Conservation (phyloP, 495 filamentous ascomycete species). For the Aspergillus cavernicola region DNA sequence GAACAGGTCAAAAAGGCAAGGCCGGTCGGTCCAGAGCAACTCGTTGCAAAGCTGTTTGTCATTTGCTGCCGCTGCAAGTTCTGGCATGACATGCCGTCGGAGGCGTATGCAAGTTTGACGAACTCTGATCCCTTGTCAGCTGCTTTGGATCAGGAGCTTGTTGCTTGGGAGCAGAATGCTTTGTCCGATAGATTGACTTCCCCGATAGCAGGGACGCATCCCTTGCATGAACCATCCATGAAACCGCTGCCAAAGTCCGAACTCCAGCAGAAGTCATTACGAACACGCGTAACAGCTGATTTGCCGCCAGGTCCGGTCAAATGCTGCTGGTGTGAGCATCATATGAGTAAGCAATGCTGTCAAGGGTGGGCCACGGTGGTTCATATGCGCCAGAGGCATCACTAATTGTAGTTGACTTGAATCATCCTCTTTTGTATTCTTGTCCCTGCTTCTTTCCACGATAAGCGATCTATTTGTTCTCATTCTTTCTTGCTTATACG, state of each 20-base stretch:
- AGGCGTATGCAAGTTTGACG: conserved; percentile 58
- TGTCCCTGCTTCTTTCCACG: not conserved
- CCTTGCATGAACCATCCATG: not conserved
- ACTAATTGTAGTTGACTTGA: conserved; percentile 29
- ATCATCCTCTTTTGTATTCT: not conserved
- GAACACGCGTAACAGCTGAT: not conserved
- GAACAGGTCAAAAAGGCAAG: conserved; percentile 20
- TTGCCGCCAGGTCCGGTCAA: conserved; percentile 53
- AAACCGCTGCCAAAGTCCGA: not conserved
- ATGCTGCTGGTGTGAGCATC: conserved; percentile 77
- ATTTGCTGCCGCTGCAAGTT: conserved; percentile 79
- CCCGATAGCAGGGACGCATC: not conserved
- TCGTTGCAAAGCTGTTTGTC: conserved; percentile 71
- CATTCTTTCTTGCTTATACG: not conserved
- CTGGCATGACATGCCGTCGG: conserved; percentile 76
- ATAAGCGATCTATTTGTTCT: not conserved
- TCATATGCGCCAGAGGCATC: conserved; percentile 62
- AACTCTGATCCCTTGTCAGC: conserved; percentile 1
- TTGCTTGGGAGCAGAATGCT: not conserved
- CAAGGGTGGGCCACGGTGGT: conserved; percentile 69
- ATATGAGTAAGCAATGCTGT: conserved; percentile 69
- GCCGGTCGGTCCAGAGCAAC: conserved; percentile 31
- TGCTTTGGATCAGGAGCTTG: not conserved
- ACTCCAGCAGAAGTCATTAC: not conserved
- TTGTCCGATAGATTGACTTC: not conserved